Evolutionary conservation across 1,284 basidiomycete genomes (phyloP).

Genomic region (Clitocybe nebularis): DNA sequence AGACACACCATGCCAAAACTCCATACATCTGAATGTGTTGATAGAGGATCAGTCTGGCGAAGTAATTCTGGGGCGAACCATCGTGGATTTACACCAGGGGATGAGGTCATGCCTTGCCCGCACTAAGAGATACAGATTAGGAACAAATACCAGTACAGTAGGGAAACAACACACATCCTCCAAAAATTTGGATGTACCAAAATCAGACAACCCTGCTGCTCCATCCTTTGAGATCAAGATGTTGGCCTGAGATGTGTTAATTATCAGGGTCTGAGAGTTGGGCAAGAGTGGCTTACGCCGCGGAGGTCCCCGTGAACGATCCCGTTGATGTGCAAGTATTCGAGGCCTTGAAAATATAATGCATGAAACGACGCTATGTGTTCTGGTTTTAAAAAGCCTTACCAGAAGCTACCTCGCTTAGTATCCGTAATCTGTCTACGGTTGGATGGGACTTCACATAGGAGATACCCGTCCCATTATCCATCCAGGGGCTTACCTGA

Average conservation of each 20-base stretch:
- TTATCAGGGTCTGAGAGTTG: background rate
- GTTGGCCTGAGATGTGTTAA: slow-evolving; percentile 28
- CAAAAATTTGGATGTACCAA: slow-evolving; percentile 39
- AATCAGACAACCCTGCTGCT: slow-evolving; percentile 35
- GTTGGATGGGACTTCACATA: slow-evolving; percentile 31
- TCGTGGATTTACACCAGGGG: slow-evolving; percentile 26
- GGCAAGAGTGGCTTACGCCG: slow-evolving; percentile 27
- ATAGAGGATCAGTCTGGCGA: slow-evolving; percentile 22
- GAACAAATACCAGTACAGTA: background rate
- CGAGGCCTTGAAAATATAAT: slow-evolving; percentile 36
- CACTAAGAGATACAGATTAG: slow-evolving; percentile 20
- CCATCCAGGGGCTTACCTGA: slow-evolving; percentile 45
- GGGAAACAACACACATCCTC: slow-evolving; percentile 29
- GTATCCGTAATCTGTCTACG: slow-evolving; percentile 30
- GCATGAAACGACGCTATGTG: too few species aligned
- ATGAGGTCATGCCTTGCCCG: slow-evolving; percentile 22
- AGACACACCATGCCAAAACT: slow-evolving; percentile 41
- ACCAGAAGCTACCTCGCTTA: slow-evolving; percentile 36
- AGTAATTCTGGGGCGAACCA: slow-evolving; percentile 41
- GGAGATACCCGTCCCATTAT: slow-evolving; percentile 31
- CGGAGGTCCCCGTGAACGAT: slow-evolving; percentile 45
- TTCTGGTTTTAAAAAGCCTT: too few species aligned
- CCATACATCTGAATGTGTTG: slow-evolving; percentile 40
- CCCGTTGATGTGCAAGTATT: slow-evolving; percentile 37
- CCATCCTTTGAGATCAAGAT: slow-evolving; percentile 34